These are phyloP conservation scores for Fomitopsis pinicola DNA, from an alignment of 1,284 basidiomycete species.

Conservation along the genomic window DNA sequence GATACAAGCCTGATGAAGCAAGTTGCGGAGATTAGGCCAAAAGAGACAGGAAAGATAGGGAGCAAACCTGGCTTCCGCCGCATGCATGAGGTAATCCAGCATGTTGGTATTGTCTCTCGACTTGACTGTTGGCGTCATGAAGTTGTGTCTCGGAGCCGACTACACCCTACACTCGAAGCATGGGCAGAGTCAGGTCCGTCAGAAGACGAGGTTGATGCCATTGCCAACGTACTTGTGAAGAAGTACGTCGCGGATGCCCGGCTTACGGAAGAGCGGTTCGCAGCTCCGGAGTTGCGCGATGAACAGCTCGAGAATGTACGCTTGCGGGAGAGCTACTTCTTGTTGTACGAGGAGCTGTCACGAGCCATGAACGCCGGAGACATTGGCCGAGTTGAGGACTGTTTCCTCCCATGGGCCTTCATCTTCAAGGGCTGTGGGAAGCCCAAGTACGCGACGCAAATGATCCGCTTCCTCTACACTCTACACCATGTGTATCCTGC, in stretches of 20 bases:
- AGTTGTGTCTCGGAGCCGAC: background rate
- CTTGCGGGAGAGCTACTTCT: slow-evolving; percentile 23
- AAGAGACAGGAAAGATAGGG: slow-evolving; percentile 26
- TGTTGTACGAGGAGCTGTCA: slow-evolving; percentile 30
- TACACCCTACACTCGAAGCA: background rate
- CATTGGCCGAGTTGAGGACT: slow-evolving; percentile 29
- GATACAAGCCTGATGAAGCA: too few species aligned
- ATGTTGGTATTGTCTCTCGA: slow-evolving; percentile 17
- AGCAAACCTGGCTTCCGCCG: slow-evolving; percentile 29
- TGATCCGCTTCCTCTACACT: slow-evolving; percentile 20
- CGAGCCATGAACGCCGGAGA: slow-evolving; percentile 32
- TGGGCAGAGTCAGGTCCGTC: background rate
- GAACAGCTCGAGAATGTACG: slow-evolving; percentile 26
- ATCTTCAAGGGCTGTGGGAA: slow-evolving; percentile 30
- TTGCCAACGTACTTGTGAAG: background rate
- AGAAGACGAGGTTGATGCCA: background rate
- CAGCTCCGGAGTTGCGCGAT: slow-evolving; percentile 19
- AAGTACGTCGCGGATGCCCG: background rate
- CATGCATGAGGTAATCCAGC: slow-evolving; percentile 31
- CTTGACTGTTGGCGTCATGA: slow-evolving; percentile 9
- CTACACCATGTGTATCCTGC: slow-evolving; percentile 28
- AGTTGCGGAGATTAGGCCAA: background rate
- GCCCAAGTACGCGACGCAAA: slow-evolving; percentile 31
- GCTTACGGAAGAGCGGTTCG: too few species aligned
- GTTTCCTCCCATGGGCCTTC: slow-evolving; percentile 26